Evolutionary conservation across 1,284 basidiomycete genomes (phyloP).

Genomic region (Ceratobasidium sp.): DNA sequence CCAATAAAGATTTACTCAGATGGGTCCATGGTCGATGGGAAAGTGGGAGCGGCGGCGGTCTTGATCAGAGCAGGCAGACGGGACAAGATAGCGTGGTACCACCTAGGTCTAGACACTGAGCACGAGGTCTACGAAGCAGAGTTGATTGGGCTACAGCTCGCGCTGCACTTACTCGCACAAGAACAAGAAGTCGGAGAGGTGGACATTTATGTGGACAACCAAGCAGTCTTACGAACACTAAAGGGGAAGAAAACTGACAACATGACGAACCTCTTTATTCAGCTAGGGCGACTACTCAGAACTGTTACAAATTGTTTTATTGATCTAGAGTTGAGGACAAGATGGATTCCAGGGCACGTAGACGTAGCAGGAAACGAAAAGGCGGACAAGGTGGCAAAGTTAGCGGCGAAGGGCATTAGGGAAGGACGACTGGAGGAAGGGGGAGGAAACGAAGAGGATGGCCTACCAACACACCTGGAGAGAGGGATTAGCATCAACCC

Average conservation of each 20-base stretch:
- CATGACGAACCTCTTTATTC: background rate
- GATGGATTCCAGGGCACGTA: constrained; percentile 1
- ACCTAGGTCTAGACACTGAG: background rate
- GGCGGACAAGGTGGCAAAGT: background rate
- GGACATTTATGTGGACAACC: constrained; percentile 10
- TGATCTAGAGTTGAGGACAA: background rate
- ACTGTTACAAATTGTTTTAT: background rate
- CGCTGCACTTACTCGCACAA: constrained; percentile 7
- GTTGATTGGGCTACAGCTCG: constrained; percentile 8
- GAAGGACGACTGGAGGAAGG: too few relatives aligned
- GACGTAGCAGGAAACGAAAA: background rate
- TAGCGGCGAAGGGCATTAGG: constrained; percentile 12
- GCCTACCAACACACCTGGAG: background rate
- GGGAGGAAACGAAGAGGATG: background rate
- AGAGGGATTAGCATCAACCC: background rate
- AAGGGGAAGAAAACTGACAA: background rate
- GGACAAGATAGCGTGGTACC: background rate
- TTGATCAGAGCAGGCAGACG: background rate
- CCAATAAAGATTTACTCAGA: constrained; percentile 18
- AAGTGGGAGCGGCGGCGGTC: constrained; percentile 27
- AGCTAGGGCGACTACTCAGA: background rate
- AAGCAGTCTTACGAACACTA: constrained; percentile 21
- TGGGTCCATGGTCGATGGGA: constrained; percentile 23
- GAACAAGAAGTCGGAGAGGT: background rate
- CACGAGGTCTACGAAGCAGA: constrained; percentile 40